Evolutionary conservation across 345 rosid species (phyloP), one percentile per base, ranked within the genome.

Genomic region (Eucalyptus urophylla): DNA sequence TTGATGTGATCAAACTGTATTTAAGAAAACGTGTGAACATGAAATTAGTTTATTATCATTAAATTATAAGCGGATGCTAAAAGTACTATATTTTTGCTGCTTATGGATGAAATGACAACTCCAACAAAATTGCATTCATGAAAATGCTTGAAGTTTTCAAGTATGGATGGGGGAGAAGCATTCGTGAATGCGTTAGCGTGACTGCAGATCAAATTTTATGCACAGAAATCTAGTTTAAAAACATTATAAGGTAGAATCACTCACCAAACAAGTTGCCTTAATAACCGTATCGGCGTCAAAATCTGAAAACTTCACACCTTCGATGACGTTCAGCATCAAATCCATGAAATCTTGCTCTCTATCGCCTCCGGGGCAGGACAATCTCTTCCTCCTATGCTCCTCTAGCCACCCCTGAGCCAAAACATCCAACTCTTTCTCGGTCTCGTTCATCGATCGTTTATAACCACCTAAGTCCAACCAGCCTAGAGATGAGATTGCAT

Each of bases 261-360:
- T 83, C 91, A 88, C 92, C 90, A 91, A 87, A 89, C 94, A 91
- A 54, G 93, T 93, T 3, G 92, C 92, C 88, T 91, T 92, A 89
- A 53, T 89, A 17, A 91, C 80, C n/a, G 93, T 90, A 31, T 93
- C 92, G 8, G 87, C 88, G 15, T 93, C 92, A 45, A 67, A 91
- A 40, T 49, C 86, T 49, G 91, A 69, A 76, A 88, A n/a, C 14
- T 45, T 15, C 24, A 65, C n/a, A 44, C 89, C 89, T 56, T 92
- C 93, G 43, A 87, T 51, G 88, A 90, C 86, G 65, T 51, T 86
- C 56, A 93, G 88, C 92, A 93, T 88, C 58, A 89, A 91, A 89
- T 92, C 93, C 90, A 93, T 91, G 93, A 94, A 90, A 91, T 92
- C 95, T 51, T 88, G 54, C 31, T 92, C 90, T 86, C 89, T 49